Base-by-base conservation (phyloP, 2,329 filamentous ascomycete genomes). In the Trichoderma semiorbis region DNA sequence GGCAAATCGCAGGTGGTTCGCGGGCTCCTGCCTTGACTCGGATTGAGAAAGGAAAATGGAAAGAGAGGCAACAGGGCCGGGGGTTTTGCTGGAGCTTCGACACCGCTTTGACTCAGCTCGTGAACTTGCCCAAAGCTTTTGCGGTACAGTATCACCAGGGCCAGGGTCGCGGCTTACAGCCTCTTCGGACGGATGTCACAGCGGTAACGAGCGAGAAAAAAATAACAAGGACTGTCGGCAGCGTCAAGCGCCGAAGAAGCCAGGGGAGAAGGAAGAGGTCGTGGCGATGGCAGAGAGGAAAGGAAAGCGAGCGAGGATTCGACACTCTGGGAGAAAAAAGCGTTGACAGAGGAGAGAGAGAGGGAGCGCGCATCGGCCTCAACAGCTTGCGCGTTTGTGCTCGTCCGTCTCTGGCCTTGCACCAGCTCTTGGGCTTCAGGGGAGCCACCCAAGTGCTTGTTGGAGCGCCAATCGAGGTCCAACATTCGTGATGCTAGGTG, bases 401-500 rank as follows among this genome's bases (percentile, higher is more conserved):
- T 63, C 47, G 26, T 57, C 30, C 39, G 55, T 53, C 57, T 47
- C 24, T 58, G 64, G 64, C 64, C 64, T 30, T 32, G 39, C 70
- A 62, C 63, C 70, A 68, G 21, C 70, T 72, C 57, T 53, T 55
- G 53, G 65, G 53, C 64, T 72, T 72, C 70, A 72, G 70, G 70
- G 70, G 70, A 62, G 70, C 70, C 64, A 69, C 57, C 28, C 57
- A 61, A 39, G 64, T 55, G 57, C 53, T 39, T n/a, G 26, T 32
- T 55, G 53, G 16, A 32, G 69, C 69, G 69, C 69, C 69, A 71
- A 71, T 71, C 69, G 69, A 71, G 55, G 57, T 57, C 26, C 36
- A 30, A 60, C 28, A 26, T 65, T 58, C 60, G 69, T 66, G 69
- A 65, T 71, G 53, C 69, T 70, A 57, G 32, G 68, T 32, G 68